A percentile compares a stretch with the other conserved stretches of the same genome.
phyloP scores from a whole-genome alignment of 805 yeast genomes.

The Ascoidea rubescens region DNA sequence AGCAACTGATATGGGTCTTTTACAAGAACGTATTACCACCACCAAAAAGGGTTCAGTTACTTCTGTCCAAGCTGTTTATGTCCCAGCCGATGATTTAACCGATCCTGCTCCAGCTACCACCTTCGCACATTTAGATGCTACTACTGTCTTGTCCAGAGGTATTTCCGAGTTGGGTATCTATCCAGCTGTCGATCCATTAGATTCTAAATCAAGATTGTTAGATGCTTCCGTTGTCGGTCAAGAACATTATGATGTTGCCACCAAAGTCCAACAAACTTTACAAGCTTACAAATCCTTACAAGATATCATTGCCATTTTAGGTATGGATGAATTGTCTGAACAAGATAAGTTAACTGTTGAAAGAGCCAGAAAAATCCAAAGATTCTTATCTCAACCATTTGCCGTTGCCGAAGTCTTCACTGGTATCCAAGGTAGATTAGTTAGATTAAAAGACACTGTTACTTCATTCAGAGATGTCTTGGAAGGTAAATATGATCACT shows the following conservation, averaged over 20 bases:
- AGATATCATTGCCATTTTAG: slow-evolving; percentile 99
- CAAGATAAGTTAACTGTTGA: slow-evolving; percentile 97
- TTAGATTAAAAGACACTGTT: slow-evolving; percentile 91
- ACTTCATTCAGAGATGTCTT: slow-evolving; percentile 92
- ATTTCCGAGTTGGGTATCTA: slow-evolving; percentile 99
- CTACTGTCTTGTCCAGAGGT: slow-evolving; percentile 99
- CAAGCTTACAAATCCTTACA: slow-evolving; percentile 99
- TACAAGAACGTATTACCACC: slow-evolving; percentile 99
- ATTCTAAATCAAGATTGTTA: slow-evolving; percentile 96
- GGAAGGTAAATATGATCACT: slow-evolving; percentile 96
- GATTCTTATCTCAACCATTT: slow-evolving; percentile 99
- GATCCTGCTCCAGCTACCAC: slow-evolving; percentile 99
- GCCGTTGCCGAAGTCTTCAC: slow-evolving; percentile 99
- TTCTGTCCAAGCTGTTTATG: slow-evolving; percentile 99
- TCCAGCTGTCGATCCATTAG: slow-evolving; percentile 99
- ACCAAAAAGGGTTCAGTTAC: slow-evolving; percentile 99
- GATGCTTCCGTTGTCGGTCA: slow-evolving; percentile 96
- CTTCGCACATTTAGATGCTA: slow-evolving; percentile 99
- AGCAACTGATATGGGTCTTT: slow-evolving; percentile 99
- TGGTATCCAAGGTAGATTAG: slow-evolving; percentile 97
- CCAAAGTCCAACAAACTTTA: slow-evolving; percentile 92
- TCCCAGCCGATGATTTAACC: slow-evolving; percentile 99
- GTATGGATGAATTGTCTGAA: slow-evolving; percentile 99
- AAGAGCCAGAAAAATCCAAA: slow-evolving; percentile 99
- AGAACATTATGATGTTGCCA: slow-evolving; percentile 95